Conservation (phyloP, 2,329 filamentous ascomycete species). For the Colletotrichum coccodes region DNA sequence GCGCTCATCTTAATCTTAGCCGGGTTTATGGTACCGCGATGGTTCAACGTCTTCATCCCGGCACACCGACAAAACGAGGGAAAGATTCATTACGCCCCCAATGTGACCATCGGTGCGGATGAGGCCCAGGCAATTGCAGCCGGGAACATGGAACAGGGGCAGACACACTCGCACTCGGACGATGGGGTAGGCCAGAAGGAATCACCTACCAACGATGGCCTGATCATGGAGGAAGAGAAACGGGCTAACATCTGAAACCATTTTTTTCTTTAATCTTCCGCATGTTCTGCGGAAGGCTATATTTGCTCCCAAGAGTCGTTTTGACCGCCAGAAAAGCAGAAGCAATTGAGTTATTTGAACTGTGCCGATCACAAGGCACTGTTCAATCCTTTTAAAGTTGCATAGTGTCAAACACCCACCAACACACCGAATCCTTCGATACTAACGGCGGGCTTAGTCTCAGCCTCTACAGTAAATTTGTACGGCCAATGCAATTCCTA, state of each 20-base stretch:
- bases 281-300: not conserved
- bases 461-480: too few species aligned
- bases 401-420: too few species aligned
- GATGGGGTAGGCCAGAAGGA: slow-evolving; percentile 2
- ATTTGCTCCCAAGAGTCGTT: not conserved
- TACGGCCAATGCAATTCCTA: too few species aligned
- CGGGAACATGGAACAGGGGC: slow-evolving; percentile 13
- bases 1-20: slow-evolving; percentile 56
- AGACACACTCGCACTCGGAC: not conserved
- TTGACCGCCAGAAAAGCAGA: too few species aligned
- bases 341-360: too few species aligned
- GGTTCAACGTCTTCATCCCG: slow-evolving; percentile 64
- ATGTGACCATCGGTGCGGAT: slow-evolving; percentile 24
- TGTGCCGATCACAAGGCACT: too few species aligned
- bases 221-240: slow-evolving; percentile 6
- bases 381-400: too few species aligned
- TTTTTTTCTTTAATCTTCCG: not conserved
- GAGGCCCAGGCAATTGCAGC: slow-evolving; percentile 30
- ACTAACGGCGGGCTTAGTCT: too few species aligned
- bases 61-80: slow-evolving; percentile 56
- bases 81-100: slow-evolving; percentile 39
- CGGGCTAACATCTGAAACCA: not conserved
- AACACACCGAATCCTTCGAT: too few species aligned
- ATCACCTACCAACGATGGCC: slow-evolving; percentile 4
- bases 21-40: slow-evolving; percentile 62